phyloP scores from a whole-genome alignment of 768 basidiomycete genomes.

The Suillus hirtellus region DNA sequence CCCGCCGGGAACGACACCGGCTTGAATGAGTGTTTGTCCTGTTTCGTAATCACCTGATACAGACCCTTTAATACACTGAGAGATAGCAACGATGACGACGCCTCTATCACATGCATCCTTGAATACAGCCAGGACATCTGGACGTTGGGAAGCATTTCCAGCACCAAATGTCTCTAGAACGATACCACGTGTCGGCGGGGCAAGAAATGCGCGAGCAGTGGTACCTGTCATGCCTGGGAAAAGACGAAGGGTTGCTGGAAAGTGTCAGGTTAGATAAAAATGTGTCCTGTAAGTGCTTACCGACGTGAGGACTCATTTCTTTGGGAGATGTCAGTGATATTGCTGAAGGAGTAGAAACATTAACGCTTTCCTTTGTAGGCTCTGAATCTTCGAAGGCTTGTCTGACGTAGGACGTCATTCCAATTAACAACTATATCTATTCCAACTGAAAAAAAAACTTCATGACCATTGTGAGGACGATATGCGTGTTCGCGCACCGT shows the following conservation, averaged over 20 bases:
- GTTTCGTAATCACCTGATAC: slow-evolving; percentile 86
- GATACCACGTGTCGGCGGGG: slow-evolving; percentile 73
- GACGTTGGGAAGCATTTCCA: slow-evolving; percentile 86
- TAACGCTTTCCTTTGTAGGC: slow-evolving; percentile 66
- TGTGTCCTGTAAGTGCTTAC: slow-evolving; percentile 39
- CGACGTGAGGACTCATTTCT: slow-evolving; percentile 84
- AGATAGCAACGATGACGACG: slow-evolving; percentile 87
- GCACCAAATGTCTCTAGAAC: slow-evolving; percentile 92
- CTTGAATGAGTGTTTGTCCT: slow-evolving; percentile 64
- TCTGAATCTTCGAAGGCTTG: slow-evolving; percentile 71
- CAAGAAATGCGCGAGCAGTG: slow-evolving; percentile 75
- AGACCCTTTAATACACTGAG: slow-evolving; percentile 85
- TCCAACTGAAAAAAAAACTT: slow-evolving; percentile 53
- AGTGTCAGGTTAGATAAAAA: slow-evolving; percentile 19
- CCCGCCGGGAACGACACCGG: slow-evolving; percentile 80
- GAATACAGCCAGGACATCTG: slow-evolving; percentile 73
- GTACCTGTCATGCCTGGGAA: slow-evolving; percentile 84
- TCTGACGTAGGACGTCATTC: slow-evolving; percentile 85
- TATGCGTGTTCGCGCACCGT: slow-evolving; percentile 47
- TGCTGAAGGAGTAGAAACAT: background rate
- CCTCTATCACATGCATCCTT: slow-evolving; percentile 82
- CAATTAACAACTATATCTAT: slow-evolving; percentile 91
- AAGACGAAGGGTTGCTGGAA: slow-evolving; percentile 74
- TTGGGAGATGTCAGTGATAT: slow-evolving; percentile 18
- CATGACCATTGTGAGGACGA: background rate